Evolutionary conservation across 192 early-diverging fungal genomes (phyloP), one percentile per base, ranked within the genome.

Genomic region (Entomortierella lignicola): DNA sequence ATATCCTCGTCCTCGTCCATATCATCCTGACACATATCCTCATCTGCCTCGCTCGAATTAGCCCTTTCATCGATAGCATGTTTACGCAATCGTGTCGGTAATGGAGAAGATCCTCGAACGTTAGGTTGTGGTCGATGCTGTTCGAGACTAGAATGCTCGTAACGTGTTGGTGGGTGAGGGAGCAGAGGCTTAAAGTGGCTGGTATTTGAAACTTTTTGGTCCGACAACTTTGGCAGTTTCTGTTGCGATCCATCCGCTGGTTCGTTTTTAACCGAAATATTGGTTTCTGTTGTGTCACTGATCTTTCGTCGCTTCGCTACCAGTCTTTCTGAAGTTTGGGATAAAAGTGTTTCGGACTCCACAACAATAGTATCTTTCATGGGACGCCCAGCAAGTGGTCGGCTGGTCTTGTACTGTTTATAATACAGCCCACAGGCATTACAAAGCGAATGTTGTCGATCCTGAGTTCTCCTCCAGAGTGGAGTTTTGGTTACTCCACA

Each of bases 361-460:
- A 51, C 31, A 63, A 55, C 11, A 37, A 18, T 13, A 25, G 63
- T 42, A 13, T 64, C 53, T 48, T 47, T 61, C 8, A 58, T 25
- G 18, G 67, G 64, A 11, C 82, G 82, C 5, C 80, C 64, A 5
- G 79, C 83, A 13, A 87, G 61, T 4, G 97, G 97, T 26, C 97
- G 86, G 53, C 91, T 87, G 18, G 89, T 89, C 63, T 92, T 89
- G 81, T 99, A 96, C 67, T 98, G 92, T 82, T 97, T 97, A 85
- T 89, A 96, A 77, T 95, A 98, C 18, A 98, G 84, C 0, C 97
- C 97, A 79, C 97, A 99, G 11, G 97, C 97, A 66, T 99, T 99
- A 82, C 97, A 99, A 53, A 99, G 88, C 26, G 92, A 84, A 54
- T 93, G 89, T 43, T 91, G 91, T 18, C 88, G 75, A 70, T 92